phyloP scores from a whole-genome alignment of 768 basidiomycete species.

The Boletus rubescentipes region DNA sequence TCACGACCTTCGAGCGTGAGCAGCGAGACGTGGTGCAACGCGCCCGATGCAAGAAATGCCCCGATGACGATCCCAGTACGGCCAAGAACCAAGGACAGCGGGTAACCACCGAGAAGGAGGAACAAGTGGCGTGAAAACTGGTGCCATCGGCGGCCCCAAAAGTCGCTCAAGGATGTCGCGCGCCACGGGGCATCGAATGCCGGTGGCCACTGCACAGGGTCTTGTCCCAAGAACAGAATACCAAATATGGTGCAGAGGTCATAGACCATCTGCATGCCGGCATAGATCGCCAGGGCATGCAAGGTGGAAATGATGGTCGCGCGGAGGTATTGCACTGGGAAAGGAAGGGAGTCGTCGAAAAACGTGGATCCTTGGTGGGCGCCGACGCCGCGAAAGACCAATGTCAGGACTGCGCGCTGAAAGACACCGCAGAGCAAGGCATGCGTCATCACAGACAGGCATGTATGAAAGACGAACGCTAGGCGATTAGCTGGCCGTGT shows the following conservation, averaged over 20 bases:
- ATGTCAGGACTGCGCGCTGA: neutral
- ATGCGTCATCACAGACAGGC: neutral
- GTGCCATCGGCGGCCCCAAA: neutral
- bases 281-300: neutral
- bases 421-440: neutral
- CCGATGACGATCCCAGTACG: neutral
- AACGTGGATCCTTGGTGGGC: neutral
- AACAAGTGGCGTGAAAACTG: neutral
- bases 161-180: neutral
- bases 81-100: neutral
- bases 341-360: neutral
- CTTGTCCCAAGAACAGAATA: neutral
- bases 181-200: neutral
- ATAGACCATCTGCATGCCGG: neutral
- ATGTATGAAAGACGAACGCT: neutral
- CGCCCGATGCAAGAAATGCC: neutral
- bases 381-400: neutral
- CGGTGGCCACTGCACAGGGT: neutral
- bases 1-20: neutral
- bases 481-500: neutral
- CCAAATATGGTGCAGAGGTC: neutral
- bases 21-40: neutral
- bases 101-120: neutral
- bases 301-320: neutral
- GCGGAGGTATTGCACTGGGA: neutral